phyloP scores from a whole-genome alignment of 2,329 filamentous ascomycete species.

The Arthrobotrys iridis region DNA sequence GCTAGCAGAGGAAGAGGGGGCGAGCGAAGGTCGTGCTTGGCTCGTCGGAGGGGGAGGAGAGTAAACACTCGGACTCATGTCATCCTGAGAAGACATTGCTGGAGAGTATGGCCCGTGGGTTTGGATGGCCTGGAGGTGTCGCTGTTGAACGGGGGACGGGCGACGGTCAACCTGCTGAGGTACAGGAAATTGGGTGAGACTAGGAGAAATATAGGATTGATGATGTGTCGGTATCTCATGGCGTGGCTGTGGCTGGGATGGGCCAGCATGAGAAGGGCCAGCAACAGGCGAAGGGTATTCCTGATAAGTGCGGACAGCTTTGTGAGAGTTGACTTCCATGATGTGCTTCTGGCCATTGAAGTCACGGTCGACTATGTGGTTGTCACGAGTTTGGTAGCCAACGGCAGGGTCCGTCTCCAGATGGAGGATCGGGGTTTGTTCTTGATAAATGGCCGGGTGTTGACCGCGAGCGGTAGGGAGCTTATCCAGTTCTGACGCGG shows the following conservation, averaged over 20 bases:
- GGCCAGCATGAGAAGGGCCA: slow-evolving; percentile 16
- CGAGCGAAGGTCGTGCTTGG: slow-evolving; percentile 39
- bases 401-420: slow-evolving; percentile 38
- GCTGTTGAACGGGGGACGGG: slow-evolving; percentile 41
- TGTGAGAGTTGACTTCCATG: slow-evolving; percentile 50
- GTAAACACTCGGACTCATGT: slow-evolving; percentile 46
- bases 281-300: slow-evolving; percentile 20
- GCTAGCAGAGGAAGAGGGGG: slow-evolving; percentile 42
- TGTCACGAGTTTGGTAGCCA: slow-evolving; percentile 37
- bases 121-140: slow-evolving; percentile 42
- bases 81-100: slow-evolving; percentile 21
- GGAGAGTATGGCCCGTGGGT: slow-evolving; percentile 31
- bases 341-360: slow-evolving; percentile 56
- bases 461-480: slow-evolving; percentile 25
- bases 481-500: slow-evolving; percentile 61
- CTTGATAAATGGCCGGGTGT: slow-evolving; percentile 16
- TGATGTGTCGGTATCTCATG: background rate
- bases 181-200: slow-evolving; percentile 32
- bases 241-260: slow-evolving; percentile 2
- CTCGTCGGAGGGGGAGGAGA: slow-evolving; percentile 33
- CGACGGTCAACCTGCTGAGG: slow-evolving; percentile 46
- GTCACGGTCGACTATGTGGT: slow-evolving; percentile 48
- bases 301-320: slow-evolving; percentile 34
- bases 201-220: slow-evolving; percentile 29
- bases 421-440: slow-evolving; percentile 54